Percentiles rank a stretch among this genome's conserved stretches.
Conservation (phyloP, 164 flowering plant species). For the Vitis rotundifolia region DNA sequence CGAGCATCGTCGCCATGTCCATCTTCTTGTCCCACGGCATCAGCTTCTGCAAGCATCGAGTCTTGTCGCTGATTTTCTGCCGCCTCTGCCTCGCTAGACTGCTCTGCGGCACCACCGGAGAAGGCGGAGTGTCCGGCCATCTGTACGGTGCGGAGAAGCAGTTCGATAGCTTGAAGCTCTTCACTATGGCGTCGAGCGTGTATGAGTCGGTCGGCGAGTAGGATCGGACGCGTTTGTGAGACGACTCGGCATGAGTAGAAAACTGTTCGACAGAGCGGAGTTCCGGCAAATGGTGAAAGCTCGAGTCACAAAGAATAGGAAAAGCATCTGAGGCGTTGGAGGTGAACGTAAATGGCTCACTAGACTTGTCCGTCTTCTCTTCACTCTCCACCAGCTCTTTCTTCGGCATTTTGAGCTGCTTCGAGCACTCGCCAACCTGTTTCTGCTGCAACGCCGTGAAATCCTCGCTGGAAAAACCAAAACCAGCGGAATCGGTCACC, state of each 20-base stretch:
- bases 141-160: neutral
- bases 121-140: neutral
- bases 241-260: slow-evolving; percentile 3
- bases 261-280: slow-evolving; percentile 20
- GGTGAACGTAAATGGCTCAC: neutral
- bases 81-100: slow-evolving; percentile 33
- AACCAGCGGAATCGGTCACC: neutral
- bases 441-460: neutral
- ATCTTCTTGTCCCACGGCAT: slow-evolving; percentile 67
- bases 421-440: neutral
- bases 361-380: too few relatives aligned
- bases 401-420: slow-evolving; percentile 4
- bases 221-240: slow-evolving; percentile 11
- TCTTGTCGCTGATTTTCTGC: slow-evolving; percentile 47
- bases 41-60: slow-evolving; percentile 46
- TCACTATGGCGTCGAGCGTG: slow-evolving; percentile 22
- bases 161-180: neutral
- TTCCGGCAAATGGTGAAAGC: slow-evolving; percentile 15
- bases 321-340: neutral
- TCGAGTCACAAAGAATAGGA: neutral
- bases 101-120: slow-evolving; percentile 10
- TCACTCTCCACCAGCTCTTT: neutral
- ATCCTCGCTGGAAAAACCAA: neutral
- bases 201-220: slow-evolving; percentile 5
- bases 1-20: slow-evolving; percentile 66